Evolutionary conservation across 2,329 filamentous ascomycete species (phyloP).

Genomic region (Emericellopsis cladophorae): DNA sequence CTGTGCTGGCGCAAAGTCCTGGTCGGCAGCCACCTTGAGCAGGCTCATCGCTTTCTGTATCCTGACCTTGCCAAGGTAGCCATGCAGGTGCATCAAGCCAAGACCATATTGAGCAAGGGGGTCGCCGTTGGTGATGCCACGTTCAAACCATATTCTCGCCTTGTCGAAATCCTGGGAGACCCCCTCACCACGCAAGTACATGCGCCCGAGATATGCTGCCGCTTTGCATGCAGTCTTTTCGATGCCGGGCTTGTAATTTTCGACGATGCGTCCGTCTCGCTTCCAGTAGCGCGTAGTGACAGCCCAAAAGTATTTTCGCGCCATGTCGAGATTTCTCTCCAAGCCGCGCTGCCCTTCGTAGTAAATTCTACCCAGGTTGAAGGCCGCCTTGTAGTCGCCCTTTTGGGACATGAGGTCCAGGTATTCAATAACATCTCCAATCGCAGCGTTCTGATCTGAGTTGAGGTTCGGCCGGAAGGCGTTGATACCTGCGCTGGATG

Average conservation of each 20-base stretch:
- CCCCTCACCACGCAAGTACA: constrained; percentile 82
- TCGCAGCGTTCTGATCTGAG: constrained; percentile 70
- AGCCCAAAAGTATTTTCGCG: constrained; percentile 69
- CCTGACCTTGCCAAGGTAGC: constrained; percentile 60
- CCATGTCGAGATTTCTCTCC: constrained; percentile 58
- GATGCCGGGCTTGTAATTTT: constrained; percentile 55
- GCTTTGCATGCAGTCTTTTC: constrained; percentile 74
- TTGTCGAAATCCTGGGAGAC: constrained; percentile 65
- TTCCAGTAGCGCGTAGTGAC: constrained; percentile 75
- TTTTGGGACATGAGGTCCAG: constrained; percentile 82
- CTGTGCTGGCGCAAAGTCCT: constrained; percentile 69
- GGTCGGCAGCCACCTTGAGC: constrained; percentile 68
- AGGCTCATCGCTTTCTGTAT: constrained; percentile 59
- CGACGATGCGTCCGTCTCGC: constrained; percentile 60
- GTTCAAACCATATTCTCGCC: constrained; percentile 72
- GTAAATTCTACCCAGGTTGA: constrained; percentile 73
- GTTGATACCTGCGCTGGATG: constrained; percentile 73
- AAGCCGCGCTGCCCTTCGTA: constrained; percentile 76
- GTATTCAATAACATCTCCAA: constrained; percentile 92
- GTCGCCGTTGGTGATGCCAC: constrained; percentile 64
- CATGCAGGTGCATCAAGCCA: constrained; percentile 72
- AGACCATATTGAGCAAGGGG: constrained; percentile 74
- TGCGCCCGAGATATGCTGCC: constrained; percentile 76
- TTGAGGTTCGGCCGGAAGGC: constrained; percentile 61
- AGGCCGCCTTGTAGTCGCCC: constrained; percentile 77